Evolutionary conservation across 768 basidiomycete species (phyloP), one percentile per base, ranked within the genome.

Genomic region (Pisolithus microcarpus): DNA sequence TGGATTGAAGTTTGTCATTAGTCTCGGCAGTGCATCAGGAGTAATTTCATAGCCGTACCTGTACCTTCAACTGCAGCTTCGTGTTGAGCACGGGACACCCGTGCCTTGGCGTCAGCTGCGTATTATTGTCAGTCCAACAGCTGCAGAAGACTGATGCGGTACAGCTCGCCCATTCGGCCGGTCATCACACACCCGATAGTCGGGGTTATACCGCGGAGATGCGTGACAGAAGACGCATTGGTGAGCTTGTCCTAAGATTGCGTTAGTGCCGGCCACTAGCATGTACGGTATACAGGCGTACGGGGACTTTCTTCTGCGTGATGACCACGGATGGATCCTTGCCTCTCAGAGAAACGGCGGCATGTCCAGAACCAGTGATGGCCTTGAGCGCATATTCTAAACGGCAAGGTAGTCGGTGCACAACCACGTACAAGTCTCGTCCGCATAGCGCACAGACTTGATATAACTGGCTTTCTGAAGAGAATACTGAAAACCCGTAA

Each of bases 311-410:
- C 74, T 92, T 92, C n/a, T n/a, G n/a, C n/a, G n/a, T n/a, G n/a
- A n/a, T n/a, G n/a, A n/a, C n/a, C 74, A 98, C 93, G 5, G 87
- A 78, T 5, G 93, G 95, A 60, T 98, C 94, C 68, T 90, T 90
- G 16, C 96, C 96, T 61, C 95, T 75, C 42, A 98, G 87, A 16
- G 94, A 80, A 46, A 99, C 79, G 1, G 95, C 83, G 2, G 96
- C 98, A 63, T 97, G 91, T 1, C 93, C 95, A 1, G 93, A 92
- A 50, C 91, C 92, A 55, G 93, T 91, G 68, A 98, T 97, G 44
- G 96, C 96, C 71, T 98, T 99, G 85, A 98, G 98, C 24, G 96
- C 95, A 77, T 98, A 98, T 74, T 98, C 94, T 97, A 54, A 11
- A 47, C 26, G 48, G 53, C 48, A n/a, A n/a, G n/a, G n/a, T n/a